Base-by-base conservation (phyloP, 164 flowering plant species). In the Echeveria elegans region DNA sequence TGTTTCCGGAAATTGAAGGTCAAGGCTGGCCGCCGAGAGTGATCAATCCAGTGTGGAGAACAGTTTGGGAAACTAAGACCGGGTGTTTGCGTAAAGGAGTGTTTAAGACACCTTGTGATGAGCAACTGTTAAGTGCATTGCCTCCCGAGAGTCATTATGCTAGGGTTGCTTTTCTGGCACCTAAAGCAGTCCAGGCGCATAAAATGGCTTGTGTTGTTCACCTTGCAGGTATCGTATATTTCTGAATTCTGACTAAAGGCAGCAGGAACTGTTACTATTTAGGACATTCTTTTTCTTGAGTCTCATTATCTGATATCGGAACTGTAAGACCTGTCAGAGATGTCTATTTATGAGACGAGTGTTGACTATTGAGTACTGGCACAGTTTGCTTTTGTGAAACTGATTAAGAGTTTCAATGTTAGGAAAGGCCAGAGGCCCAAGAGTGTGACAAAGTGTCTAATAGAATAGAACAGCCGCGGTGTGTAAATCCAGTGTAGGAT, bases 161-260 rank as follows among this genome's bases (percentile, higher is more conserved):
- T 0, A 86, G 96, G 77, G 94, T 91, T 38, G 95, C 97, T 67
- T 94, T 91, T 67, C 95, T 94, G 56, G 43, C 78, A 1, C 94
- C 99, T 0, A 94, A 88, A 71, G 74, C 18, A 4, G 82, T 81
- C 45, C 81, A 82, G 0, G 84, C 92, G 0, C 87, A 88, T 28
- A 86, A 77, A 72, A 87, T 85, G 93, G 86, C 96, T 30, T 94
- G 96, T 70, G 97, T 94, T 40, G 96, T 91, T 77, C 99, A 94
- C 72, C 97, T 94, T 77, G 99, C 99, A 74, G 99, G 99, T 91
- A 80, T 41, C 45, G 6, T 38, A 16, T 4, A 65, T 34, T 30
- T 37, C 41, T 63, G n/a, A n/a, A 2, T 12, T 24, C 4, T 38
- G 41, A 10, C 41, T 8, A 38, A n/a, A n/a, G n/a, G n/a, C n/a